Evolutionary conservation across 1,284 basidiomycete genomes (phyloP), one percentile per base, ranked within the genome.

Genomic region (Tilletia indica): DNA sequence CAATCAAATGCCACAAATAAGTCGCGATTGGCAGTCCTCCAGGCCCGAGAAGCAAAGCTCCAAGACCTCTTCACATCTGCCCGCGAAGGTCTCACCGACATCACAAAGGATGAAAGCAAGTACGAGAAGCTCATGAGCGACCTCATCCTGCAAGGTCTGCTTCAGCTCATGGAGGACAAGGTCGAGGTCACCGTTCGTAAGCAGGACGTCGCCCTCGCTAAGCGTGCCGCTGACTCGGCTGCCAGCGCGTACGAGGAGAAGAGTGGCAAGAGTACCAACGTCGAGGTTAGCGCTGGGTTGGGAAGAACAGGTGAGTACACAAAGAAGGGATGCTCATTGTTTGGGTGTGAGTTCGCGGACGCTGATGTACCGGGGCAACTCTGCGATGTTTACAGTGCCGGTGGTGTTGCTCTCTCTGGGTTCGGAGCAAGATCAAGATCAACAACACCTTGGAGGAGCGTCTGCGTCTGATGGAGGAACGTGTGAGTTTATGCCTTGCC

Each of bases 1-100:
- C 93, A 97, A 84, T 99, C 96, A 2, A 98, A 93, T 48, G 89
- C 95, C 74, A 97, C 94, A 79, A 99, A 99, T 74, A 80, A 89
- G 93, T 94, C 95, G 5, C 93, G 97, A 70, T 89, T 99, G 80
- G 90, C 89, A 85, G 88, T 99, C 38, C 89, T 99, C 21, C 92
- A 96, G 84, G 90, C 91, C 73, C 90, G 95, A 69, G 96, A 99
- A 85, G 93, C 97, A 84, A 90, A 95, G 75, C 87, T 98, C 3
- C 92, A 97, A 82, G 90, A 92, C 71, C 89, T 98, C 72, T 99
- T 99, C 85, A 86, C 89, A 16, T 88, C 89, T 3, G 90, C 94
- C 0, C 90, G 92, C 73, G 86, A 87, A 66, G 86, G 90, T 71
- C 85, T 88, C 75, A 88, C 91, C 72, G 87, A 88, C 9, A 88